Evolutionary conservation across 106 monocot species (phyloP), one percentile per base, ranked within the genome.

Genomic region (Dendrobium catenatum): DNA sequence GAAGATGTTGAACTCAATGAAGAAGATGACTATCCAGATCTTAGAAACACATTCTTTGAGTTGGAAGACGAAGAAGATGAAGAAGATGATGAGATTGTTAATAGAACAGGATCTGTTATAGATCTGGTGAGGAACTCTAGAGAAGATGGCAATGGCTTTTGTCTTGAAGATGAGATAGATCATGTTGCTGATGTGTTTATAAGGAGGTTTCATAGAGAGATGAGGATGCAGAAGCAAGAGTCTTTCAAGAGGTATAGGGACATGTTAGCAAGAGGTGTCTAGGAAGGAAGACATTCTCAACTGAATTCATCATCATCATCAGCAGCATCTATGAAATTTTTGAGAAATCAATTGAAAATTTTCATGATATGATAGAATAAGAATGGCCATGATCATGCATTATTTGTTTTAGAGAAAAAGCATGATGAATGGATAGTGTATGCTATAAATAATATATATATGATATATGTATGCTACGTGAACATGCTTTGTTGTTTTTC

Each of bases 151-250:
- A n/a, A 17, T 17, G 58, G 17, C 1, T 88, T 92, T 85, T 82
- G 33, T 5, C 77, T 90, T 18, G 88, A 90, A 77, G 85, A 88
- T 42, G 92, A 88, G 79, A 90, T 93, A 19, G 92, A 93, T 55
- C 86, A 79, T 19, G 86, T 80, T 1, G 90, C 92, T 0, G 92
- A 93, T 67, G 86, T 79, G 26, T 93, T 88, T 83, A 93, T 93
- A 72, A 86, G 77, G 81, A 88, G 85, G 54, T 88, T 89, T 79
- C 92, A 86, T 33, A 85, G 67, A 59, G 88, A 90, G 84, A 91
- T 93, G 87, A 90, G 55, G 89, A 67, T 93, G 80, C 84, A 96
- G 90, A 90, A 91, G 85, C 86, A 74, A 27, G 90, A 93, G 19
- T 93, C 93, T 1, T 88, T 93, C 81, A 93, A 91, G 86, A 91